These are phyloP conservation scores for Marasmius fiardii DNA, from an alignment of 1,284 basidiomycete genomes.

Conservation along the genomic window DNA sequence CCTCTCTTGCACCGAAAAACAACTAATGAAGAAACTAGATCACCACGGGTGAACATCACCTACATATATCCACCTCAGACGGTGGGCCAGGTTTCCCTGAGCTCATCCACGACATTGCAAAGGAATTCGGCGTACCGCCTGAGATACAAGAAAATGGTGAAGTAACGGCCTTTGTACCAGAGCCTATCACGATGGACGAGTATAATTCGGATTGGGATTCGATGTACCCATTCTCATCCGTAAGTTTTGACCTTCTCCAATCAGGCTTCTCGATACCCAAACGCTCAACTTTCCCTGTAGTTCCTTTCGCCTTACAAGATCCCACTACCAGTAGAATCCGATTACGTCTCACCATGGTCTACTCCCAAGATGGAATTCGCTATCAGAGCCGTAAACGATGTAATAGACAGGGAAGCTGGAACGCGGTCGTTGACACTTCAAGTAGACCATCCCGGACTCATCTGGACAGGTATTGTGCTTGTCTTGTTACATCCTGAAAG, in stretches of 20 bases:
- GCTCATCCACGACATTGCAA: constrained; percentile 62
- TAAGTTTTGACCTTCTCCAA: constrained; percentile 32
- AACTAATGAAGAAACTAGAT: constrained; percentile 41
- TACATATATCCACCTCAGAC: constrained; percentile 86
- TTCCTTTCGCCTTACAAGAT: constrained; percentile 81
- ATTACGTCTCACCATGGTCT: constrained; percentile 53
- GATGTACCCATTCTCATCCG: constrained; percentile 83
- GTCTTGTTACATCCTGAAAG: too few relatives aligned
- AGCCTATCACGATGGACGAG: constrained; percentile 57
- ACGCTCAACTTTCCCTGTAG: constrained; percentile 28
- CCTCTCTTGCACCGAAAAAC: constrained; percentile 1
- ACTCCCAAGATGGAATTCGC: constrained; percentile 44
- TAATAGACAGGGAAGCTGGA: constrained; percentile 51
- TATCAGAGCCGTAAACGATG: constrained; percentile 61
- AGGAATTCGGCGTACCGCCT: constrained; percentile 50
- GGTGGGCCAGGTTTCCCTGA: constrained; percentile 71
- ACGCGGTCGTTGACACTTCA: constrained; percentile 72
- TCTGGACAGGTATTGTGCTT: constrained; percentile 86
- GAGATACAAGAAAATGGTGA: constrained; percentile 4
- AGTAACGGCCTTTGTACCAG: constrained; percentile 22
- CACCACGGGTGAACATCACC: constrained; percentile 66
- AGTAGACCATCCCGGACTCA: constrained; percentile 81
- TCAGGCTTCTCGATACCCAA: not conserved
- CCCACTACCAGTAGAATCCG: constrained; percentile 48
- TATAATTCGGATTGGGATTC: constrained; percentile 83